Evolutionary conservation across 768 basidiomycete species (phyloP).

Genomic region (Termitomyces sp.): DNA sequence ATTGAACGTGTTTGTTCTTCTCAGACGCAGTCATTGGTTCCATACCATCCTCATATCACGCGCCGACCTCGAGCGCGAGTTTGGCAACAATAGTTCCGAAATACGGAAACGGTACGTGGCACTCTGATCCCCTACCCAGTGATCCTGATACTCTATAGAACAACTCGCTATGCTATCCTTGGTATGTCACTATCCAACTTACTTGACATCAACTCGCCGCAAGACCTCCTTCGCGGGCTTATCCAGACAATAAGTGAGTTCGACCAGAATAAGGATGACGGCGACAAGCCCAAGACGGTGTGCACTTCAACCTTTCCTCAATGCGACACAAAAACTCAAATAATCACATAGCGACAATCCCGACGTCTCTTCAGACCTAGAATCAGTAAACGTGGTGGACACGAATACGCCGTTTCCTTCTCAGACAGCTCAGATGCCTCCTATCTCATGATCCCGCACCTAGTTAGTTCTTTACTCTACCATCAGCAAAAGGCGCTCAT

Average conservation of each 20-base stretch:
- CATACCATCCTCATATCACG: conserved; percentile 82
- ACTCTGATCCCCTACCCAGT: background rate
- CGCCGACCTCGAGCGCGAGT: conserved; percentile 70
- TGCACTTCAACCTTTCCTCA: conserved; percentile 13
- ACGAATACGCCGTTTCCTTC: conserved; percentile 63
- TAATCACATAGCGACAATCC: conserved; percentile 23
- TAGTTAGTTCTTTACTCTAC: conserved; percentile 44
- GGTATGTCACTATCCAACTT: conserved; percentile 84
- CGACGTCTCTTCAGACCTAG: conserved; percentile 64
- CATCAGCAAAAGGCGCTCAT: conserved; percentile 2
- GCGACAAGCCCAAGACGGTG: conserved; percentile 74
- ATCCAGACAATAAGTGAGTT: conserved; percentile 73
- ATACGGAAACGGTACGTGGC: conserved; percentile 74
- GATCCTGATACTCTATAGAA: conserved; percentile 40
- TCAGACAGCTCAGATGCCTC: conserved; percentile 60
- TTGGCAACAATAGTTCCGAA: conserved; percentile 68
- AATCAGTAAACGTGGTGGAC: conserved; percentile 49
- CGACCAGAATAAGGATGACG: conserved; percentile 75
- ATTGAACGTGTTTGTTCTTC: conserved; percentile 1
- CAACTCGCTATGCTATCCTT: conserved; percentile 78
- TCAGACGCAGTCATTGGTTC: conserved; percentile 82
- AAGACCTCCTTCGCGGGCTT: conserved; percentile 77
- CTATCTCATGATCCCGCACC: conserved; percentile 71
- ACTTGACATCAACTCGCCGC: conserved; percentile 77
- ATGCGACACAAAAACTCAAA: conserved; percentile 7